These are phyloP conservation scores for Parietaria judaica DNA, from an alignment of 306 rosid genomes.

Conservation along the genomic window DNA sequence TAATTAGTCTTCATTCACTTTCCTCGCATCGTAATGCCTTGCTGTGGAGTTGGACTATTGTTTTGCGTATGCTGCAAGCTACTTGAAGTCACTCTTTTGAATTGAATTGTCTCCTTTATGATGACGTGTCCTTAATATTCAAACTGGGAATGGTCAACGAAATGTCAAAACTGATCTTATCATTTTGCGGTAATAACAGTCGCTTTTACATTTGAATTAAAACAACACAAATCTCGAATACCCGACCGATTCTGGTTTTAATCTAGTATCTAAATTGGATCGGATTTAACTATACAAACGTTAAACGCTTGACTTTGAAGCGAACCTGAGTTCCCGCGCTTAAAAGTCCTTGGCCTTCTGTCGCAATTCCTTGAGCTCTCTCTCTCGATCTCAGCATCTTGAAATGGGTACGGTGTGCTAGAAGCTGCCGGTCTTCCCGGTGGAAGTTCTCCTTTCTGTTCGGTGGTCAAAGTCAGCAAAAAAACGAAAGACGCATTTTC, in stretches of 20 bases:
- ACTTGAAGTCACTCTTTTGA: too few species aligned
- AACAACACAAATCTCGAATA: slow-evolving; percentile 12
- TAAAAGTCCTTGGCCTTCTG: slow-evolving; percentile 60
- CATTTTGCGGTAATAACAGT: neutral
- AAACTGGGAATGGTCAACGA: neutral
- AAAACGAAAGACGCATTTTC: neutral
- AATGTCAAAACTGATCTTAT: slow-evolving; percentile 1
- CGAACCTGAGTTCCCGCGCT: slow-evolving; percentile 3
- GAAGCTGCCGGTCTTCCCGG: slow-evolving; percentile 60
- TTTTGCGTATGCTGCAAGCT: too few species aligned
- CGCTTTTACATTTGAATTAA: neutral
- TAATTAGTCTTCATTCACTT: too few species aligned
- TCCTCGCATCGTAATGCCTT: neutral
- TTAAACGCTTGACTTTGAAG: slow-evolving; percentile 13
- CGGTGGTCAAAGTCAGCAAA: slow-evolving; percentile 2
- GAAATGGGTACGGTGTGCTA: slow-evolving; percentile 48
- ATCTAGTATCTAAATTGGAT: slow-evolving; percentile 27
- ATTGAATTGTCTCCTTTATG: too few species aligned
- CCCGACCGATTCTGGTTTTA: slow-evolving; percentile 12
- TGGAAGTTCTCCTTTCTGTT: slow-evolving; percentile 92
- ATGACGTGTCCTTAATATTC: too few species aligned
- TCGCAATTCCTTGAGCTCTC: slow-evolving; percentile 77
- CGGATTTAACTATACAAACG: slow-evolving; percentile 26
- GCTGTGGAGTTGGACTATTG: too few species aligned
- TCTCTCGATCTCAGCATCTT: slow-evolving; percentile 71